phyloP scores from a whole-genome alignment of 148 eudicot genomes.

The Cornus kousa region DNA sequence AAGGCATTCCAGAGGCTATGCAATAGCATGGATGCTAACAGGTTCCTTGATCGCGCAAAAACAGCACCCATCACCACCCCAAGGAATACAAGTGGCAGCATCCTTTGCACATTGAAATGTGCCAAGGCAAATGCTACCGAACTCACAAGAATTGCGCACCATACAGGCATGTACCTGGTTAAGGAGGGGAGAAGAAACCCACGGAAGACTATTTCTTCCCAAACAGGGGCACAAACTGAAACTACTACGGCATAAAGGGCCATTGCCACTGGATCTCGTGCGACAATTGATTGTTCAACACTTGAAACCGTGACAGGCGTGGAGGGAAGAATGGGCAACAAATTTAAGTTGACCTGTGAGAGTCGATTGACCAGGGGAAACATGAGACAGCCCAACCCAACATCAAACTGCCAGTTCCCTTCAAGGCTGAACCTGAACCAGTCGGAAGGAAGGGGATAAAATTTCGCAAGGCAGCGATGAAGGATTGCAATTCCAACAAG shows the following conservation, averaged over 20 bases:
- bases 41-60: conserved; percentile 64
- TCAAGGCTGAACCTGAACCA: conserved; percentile 67
- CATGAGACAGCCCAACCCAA: conserved; percentile 73
- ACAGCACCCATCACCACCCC: conserved; percentile 77
- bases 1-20: conserved; percentile 87
- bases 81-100: conserved; percentile 69
- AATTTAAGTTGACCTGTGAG: conserved; percentile 65
- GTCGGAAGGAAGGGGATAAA: conserved; percentile 62
- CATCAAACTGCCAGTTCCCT: conserved; percentile 73
- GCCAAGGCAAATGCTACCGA: conserved; percentile 75
- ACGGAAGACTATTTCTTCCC: conserved; percentile 83
- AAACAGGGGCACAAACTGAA: conserved; percentile 73
- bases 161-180: conserved; percentile 82
- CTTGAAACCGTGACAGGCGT: conserved; percentile 64
- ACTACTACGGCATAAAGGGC: conserved; percentile 59
- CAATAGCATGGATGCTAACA: conserved; percentile 64
- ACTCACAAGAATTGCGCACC: conserved; percentile 74
- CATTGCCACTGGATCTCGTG: conserved; percentile 78
- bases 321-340: conserved; percentile 60
- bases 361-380: conserved; percentile 76
- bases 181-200: conserved; percentile 85
- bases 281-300: conserved; percentile 80
- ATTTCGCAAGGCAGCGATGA: conserved; percentile 55
- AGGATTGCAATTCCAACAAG: conserved; percentile 74
- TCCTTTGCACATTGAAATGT: conserved; percentile 83